Base-by-base conservation (phyloP, 2,329 filamentous ascomycete species). In the Sphaceloma murrayae region DNA sequence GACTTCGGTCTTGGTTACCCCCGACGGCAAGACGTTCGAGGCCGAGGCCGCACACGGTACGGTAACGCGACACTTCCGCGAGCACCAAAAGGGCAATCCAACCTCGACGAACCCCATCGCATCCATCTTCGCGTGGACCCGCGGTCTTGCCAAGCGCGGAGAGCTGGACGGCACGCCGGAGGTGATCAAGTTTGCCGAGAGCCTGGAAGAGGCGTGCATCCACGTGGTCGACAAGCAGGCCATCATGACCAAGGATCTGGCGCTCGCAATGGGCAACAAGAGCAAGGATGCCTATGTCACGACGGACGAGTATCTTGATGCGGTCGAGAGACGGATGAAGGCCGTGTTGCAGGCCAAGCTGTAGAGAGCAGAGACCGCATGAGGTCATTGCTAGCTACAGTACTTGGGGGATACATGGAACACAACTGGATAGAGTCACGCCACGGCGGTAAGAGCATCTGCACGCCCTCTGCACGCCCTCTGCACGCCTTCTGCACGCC, bases 201-300 rank as follows among this genome's bases (percentile, higher is more conserved):
- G 75, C 60, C 77, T 98, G 45, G 91, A 98, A 75, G 75, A 84
- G 66, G 91, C 91, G 27, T 95, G 91, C 65, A 74, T 95, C 48
- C 87, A 96, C 65, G 89, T 89, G 18, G 91, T 98, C 54, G 85
- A 96, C 63, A 66, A 84, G 48, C 89, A 96, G 61, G 85, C 85
- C 51, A 83, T 96, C 70, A 98, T 96, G 91, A 98, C 91, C 65
- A 98, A 98, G 79, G 91, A 98, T 67, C 69, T 98, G 56, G 91
- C 91, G n/a, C 77, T 96, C 48, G 84, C 88, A 38, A 91, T 85
- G 63, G 91, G 91, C 58, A 88, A 88, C 74, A 87, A 82, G 57
- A 81, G 77, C 50, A 87, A 82, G 57, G 77, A 77, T 56, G 81
- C 85, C 60, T 96, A 88, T 68, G 91, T 94, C 55, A 95, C 87